Percentiles rank a stretch among this genome's conserved stretches.
phyloP scores from a whole-genome alignment of 805 yeast species.

The Candida boleticola region DNA sequence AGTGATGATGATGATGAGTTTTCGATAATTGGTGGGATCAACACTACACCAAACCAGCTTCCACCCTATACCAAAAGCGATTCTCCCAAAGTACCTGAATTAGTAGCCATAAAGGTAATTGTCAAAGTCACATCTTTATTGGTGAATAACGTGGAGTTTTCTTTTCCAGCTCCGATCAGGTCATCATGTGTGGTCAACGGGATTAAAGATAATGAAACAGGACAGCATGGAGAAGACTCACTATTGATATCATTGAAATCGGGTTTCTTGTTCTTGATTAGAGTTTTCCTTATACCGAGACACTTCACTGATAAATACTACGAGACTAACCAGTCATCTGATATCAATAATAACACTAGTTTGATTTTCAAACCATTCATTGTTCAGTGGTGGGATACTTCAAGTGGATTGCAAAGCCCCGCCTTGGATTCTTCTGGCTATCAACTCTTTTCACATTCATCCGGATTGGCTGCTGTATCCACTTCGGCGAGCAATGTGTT shows the following conservation, averaged over 20 bases:
- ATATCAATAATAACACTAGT: slow-evolving; percentile 8
- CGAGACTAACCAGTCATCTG: not conserved
- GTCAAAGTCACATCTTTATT: slow-evolving; percentile 31
- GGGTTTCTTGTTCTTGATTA: slow-evolving; percentile 38
- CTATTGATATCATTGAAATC: slow-evolving; percentile 38
- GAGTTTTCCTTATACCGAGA: slow-evolving; percentile 37
- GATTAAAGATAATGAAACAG: slow-evolving; percentile 9
- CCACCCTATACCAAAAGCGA: not conserved
- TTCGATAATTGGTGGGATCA: slow-evolving; percentile 8
- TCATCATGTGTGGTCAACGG: slow-evolving; percentile 29
- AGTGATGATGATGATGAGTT: slow-evolving; percentile 31
- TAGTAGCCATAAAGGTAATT: slow-evolving; percentile 20
- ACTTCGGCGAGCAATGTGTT: slow-evolving; percentile 34
- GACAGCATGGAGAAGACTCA: slow-evolving; percentile 32
- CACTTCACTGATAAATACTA: slow-evolving; percentile 22
- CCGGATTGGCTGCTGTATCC: slow-evolving; percentile 40
- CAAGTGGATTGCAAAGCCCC: slow-evolving; percentile 11
- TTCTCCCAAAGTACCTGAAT: slow-evolving; percentile 2
- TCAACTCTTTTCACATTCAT: slow-evolving; percentile 30
- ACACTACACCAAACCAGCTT: not conserved
- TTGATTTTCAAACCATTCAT: slow-evolving; percentile 40
- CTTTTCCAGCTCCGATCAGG: slow-evolving; percentile 30
- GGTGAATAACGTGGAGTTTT: slow-evolving; percentile 28
- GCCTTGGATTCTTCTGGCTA: slow-evolving; percentile 21
- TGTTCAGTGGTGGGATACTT: slow-evolving; percentile 50